Percentiles rank a stretch among this genome's conserved stretches.
These are phyloP conservation scores for Malus orientalis DNA, from an alignment of 306 rosid species.

Conservation along the genomic window DNA sequence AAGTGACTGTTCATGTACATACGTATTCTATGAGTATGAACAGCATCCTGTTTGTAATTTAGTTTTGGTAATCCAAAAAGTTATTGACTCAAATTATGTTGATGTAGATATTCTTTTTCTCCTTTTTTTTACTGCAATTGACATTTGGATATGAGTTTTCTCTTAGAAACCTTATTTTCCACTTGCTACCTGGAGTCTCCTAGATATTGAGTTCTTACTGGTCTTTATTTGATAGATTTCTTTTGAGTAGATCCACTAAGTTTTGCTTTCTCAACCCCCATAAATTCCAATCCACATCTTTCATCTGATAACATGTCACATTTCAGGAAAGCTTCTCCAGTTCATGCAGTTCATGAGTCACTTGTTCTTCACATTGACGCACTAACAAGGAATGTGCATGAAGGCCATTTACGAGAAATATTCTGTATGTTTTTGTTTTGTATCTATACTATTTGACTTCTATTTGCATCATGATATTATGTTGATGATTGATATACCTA, in stretches of 20 bases:
- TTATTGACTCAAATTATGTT: background rate
- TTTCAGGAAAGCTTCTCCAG: constrained; percentile 87
- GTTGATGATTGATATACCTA: background rate
- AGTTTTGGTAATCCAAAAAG: background rate
- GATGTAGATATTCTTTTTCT: background rate
- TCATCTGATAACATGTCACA: constrained; percentile 5
- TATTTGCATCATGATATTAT: background rate
- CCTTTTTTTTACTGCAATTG: background rate
- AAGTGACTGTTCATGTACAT: background rate
- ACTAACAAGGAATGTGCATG: constrained; percentile 93
- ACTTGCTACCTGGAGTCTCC: background rate
- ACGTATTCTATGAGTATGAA: background rate
- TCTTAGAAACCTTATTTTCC: background rate
- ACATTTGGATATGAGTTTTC: background rate
- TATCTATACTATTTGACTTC: background rate
- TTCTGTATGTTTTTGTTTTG: constrained; percentile 50
- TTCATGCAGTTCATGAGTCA: constrained; percentile 63
- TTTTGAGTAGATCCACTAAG: background rate
- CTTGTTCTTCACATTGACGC: constrained; percentile 79
- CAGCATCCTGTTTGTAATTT: background rate
- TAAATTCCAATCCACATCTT: background rate
- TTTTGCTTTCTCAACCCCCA: background rate
- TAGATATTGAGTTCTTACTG: background rate
- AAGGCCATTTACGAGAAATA: constrained; percentile 89
- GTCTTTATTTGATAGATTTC: background rate